A percentile compares a stretch with the other conserved stretches of the same genome.
Evolutionary conservation across 352 stramenopile species (phyloP).

Genomic region (Globisporangium apiculatum): DNA sequence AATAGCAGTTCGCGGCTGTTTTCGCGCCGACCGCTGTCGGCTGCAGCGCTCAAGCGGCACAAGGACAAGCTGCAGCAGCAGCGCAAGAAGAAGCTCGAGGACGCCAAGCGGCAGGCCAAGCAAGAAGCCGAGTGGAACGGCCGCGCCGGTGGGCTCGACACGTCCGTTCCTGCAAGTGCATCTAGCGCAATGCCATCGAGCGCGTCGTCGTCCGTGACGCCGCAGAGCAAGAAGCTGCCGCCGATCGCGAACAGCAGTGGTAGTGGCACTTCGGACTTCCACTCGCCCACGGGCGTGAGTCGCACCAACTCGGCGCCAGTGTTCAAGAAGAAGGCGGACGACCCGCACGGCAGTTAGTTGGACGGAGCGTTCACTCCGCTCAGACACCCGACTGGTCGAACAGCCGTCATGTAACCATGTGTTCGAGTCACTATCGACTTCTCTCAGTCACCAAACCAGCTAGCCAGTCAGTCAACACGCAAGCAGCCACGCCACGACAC

Average conservation of each 20-base stretch:
- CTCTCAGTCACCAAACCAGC: no score
- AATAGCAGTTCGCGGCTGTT: slow-evolving; percentile 53
- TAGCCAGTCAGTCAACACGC: no score
- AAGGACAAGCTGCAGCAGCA: slow-evolving; percentile 54
- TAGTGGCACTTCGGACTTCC: slow-evolving; percentile 8
- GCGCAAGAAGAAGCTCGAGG: slow-evolving; percentile 60
- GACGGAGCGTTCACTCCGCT: no score
- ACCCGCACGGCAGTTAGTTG: no score
- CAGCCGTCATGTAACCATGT: no score
- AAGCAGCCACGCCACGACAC: no score
- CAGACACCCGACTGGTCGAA: no score
- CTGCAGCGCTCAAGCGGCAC: slow-evolving; percentile 65
- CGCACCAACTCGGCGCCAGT: slow-evolving; percentile 59
- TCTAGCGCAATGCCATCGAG: slow-evolving; percentile 1
- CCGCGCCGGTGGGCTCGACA: slow-evolving; percentile 62
- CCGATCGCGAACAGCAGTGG: slow-evolving; percentile 29
- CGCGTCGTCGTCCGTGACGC: not conserved
- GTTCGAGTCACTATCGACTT: no score
- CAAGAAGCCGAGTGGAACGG: slow-evolving; percentile 80
- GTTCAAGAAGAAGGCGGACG: slow-evolving; percentile 38
- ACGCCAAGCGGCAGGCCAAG: slow-evolving; percentile 37
- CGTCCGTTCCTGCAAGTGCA: slow-evolving; percentile 5
- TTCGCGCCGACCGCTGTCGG: slow-evolving; percentile 46
- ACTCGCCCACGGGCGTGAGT: slow-evolving; percentile 23
- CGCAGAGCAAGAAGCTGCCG: slow-evolving; percentile 54